phyloP scores from a whole-genome alignment of 805 yeast species.

The Zygoascus flipseniorum region DNA sequence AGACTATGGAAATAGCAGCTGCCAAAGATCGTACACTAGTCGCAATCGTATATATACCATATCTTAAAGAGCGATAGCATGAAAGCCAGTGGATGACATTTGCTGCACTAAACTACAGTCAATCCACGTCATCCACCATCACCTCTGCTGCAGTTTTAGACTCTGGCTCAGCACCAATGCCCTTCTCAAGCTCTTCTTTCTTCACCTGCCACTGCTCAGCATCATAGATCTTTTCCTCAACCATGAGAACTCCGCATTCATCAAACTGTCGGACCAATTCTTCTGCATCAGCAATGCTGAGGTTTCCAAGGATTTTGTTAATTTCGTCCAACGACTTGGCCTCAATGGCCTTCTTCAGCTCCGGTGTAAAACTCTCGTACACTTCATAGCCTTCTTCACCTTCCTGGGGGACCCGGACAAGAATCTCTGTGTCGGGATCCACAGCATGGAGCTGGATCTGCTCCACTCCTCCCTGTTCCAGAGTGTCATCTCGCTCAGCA shows the following conservation, averaged over 20 bases:
- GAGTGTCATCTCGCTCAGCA: slow-evolving; percentile 35
- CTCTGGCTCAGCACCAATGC: slow-evolving; percentile 1
- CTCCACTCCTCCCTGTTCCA: slow-evolving; percentile 53
- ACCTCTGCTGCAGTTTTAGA: neutral
- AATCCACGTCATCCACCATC: neutral
- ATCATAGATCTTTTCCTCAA: slow-evolving; percentile 46
- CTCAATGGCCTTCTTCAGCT: slow-evolving; percentile 68
- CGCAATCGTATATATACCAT: too few species aligned
- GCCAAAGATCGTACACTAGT: too few species aligned
- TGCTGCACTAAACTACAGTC: neutral
- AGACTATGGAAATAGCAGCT: too few species aligned
- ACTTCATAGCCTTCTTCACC: slow-evolving; percentile 38
- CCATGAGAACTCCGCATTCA: slow-evolving; percentile 74
- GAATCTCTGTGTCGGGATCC: slow-evolving; percentile 72
- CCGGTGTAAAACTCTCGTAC: slow-evolving; percentile 52
- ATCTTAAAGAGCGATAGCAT: too few species aligned
- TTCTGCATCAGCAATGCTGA: slow-evolving; percentile 76
- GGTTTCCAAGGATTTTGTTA: slow-evolving; percentile 68
- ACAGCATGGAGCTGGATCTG: slow-evolving; percentile 81
- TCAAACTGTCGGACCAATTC: slow-evolving; percentile 61
- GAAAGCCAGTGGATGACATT: too few species aligned
- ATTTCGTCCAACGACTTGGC: slow-evolving; percentile 67
- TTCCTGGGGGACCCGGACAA: slow-evolving; percentile 61
- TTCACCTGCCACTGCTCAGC: slow-evolving; percentile 29
- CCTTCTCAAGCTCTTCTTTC: slow-evolving; percentile 9